Evolutionary conservation across 2,329 filamentous ascomycete species (phyloP).

Genomic region (Fusarium burgessii): DNA sequence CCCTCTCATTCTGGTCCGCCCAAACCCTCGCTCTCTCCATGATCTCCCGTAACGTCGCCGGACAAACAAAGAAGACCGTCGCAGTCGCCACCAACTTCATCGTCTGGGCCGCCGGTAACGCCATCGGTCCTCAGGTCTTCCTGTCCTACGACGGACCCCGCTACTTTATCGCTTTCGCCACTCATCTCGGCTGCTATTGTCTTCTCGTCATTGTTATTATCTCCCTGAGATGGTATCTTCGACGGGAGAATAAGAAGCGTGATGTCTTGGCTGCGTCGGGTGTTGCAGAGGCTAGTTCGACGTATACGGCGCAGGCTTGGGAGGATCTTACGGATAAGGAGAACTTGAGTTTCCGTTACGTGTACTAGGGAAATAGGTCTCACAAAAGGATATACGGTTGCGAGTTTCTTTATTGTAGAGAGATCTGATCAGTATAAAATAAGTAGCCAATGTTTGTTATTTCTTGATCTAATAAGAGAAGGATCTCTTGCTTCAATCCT

Average conservation of each 20-base stretch:
- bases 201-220: slow-evolving; percentile 69
- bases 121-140: slow-evolving; percentile 60
- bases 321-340: slow-evolving; percentile 73
- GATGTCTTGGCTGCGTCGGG: slow-evolving; percentile 59
- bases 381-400: neutral
- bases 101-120: slow-evolving; percentile 76
- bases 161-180: slow-evolving; percentile 77
- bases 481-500: too few relatives aligned
- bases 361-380: slow-evolving; percentile 40
- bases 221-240: slow-evolving; percentile 69
- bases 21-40: slow-evolving; percentile 75
- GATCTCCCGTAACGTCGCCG: slow-evolving; percentile 76
- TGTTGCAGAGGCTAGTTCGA: slow-evolving; percentile 55
- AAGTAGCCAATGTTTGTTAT: too few relatives aligned
- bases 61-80: slow-evolving; percentile 79
- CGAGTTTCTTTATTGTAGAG: too few relatives aligned
- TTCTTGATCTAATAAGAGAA: too few relatives aligned
- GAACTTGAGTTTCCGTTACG: slow-evolving; percentile 71
- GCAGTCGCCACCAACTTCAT: slow-evolving; percentile 78
- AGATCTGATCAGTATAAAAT: too few relatives aligned
- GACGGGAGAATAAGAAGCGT: slow-evolving; percentile 68
- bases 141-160: slow-evolving; percentile 56
- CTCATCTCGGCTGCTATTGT: slow-evolving; percentile 76
- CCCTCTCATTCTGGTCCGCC: slow-evolving; percentile 81
- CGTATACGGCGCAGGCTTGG: slow-evolving; percentile 60